Base-by-base conservation (phyloP, 23 red algal species). In the Gracilariopsis chorda region DNA sequence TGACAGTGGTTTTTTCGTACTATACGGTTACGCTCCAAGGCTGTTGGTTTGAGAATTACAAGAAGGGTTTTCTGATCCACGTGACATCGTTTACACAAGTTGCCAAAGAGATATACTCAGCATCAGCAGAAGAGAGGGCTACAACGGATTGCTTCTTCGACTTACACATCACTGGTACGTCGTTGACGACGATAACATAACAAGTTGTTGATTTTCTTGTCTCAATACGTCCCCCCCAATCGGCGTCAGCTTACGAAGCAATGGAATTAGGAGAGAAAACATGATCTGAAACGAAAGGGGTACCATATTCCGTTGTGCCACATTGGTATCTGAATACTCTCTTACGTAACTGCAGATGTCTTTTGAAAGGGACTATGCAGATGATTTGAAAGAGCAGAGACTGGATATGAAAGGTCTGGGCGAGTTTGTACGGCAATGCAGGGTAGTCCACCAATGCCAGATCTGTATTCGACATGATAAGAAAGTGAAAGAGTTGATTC, bases 181-280 rank as follows among this genome's bases (percentile, higher is more conserved):
- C 48, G 63, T 87, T 87, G 45, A 87, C 8, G 37, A 40, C 33
- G 45, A 87, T 87, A 32, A 74, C 39, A 41, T 67, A 87, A n/a
- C 63, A n/a, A 48, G 83, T 75, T 20, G 61, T 87, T 39, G 83
- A 87, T 39, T 33, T 87, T 63, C 83, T 73, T 24, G 58, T 87
- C 52, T 51, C 51, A 29, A 64, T 59, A 44, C 59, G 48, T 47
- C 83, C 61, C 25, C 42, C 48, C 81, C 81, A 86, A 72, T 71
- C 81, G 36, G 81, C 36, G 59, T 69, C 81, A 42, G 39, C 59
- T 29, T 55, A 87, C 30, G 67, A 60, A 57, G 13, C 19, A 12
- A 87, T 21, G 5, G 78, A 83, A 0, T 7, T 1, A 3, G 56
- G 35, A 65, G 46, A 34, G n/a, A 87, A 10, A 30, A 27, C 28